phyloP scores from a whole-genome alignment of 805 yeast species.

The Metschnikowia aberdeeniae region DNA sequence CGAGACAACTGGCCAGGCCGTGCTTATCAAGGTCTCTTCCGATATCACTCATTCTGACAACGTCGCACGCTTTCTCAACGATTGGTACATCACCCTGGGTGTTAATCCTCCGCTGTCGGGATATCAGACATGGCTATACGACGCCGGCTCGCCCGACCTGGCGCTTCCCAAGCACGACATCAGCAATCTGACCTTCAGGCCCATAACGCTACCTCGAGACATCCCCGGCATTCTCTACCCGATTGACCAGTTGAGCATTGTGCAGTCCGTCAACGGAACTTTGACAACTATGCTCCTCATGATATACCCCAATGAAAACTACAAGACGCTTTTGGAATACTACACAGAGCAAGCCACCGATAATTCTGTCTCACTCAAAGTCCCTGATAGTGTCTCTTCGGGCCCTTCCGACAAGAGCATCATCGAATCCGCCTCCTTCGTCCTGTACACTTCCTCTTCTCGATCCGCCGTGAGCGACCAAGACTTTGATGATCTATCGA shows the following conservation, averaged over 20 bases:
- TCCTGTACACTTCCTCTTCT: conserved; percentile 7
- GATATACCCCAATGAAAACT: conserved; percentile 20
- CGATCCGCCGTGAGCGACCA: conserved; percentile 9
- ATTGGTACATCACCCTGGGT: conserved; percentile 32
- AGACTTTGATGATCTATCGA: conserved; percentile 15
- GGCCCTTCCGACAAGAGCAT: conserved; percentile 11
- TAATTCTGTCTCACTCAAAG: conserved; percentile 3
- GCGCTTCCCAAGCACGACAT: background rate
- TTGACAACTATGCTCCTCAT: conserved; percentile 19
- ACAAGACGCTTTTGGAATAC: conserved; percentile 14
- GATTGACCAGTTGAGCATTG: conserved; percentile 15
- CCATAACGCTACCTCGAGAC: conserved; percentile 25
- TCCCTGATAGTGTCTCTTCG: conserved; percentile 13
- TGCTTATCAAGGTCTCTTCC: conserved; percentile 24
- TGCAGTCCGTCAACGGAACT: conserved; percentile 1
- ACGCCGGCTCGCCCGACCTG: background rate
- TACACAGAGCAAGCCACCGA: conserved; percentile 9
- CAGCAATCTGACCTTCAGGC: conserved; percentile 5
- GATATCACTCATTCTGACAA: conserved; percentile 19
- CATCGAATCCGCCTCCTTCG: conserved; percentile 1
- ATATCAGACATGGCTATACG: conserved; percentile 5
- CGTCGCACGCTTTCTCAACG: conserved; percentile 29
- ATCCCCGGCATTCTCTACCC: conserved; percentile 30
- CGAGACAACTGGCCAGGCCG: conserved; percentile 12
- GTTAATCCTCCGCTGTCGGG: conserved; percentile 16